phyloP scores from a whole-genome alignment of 495 filamentous ascomycete genomes.

The Aspergillus sparsus region DNA sequence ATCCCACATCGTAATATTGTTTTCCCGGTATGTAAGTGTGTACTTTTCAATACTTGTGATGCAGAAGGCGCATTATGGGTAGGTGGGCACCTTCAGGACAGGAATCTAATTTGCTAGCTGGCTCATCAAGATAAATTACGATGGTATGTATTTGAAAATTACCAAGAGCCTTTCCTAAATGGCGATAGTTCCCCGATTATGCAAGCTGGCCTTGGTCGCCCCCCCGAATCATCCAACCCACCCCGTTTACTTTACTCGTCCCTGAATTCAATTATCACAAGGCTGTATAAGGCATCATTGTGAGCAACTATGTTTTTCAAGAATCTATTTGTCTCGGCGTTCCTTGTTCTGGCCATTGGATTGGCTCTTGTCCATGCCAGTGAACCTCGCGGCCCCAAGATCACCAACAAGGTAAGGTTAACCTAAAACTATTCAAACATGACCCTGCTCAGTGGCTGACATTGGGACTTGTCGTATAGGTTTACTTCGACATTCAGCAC shows the following conservation, averaged over 20 bases:
- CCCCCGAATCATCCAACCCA: conserved; percentile 16
- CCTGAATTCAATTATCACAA: conserved; percentile 15
- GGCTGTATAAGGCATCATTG: conserved; percentile 15
- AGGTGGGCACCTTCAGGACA: too few relatives aligned
- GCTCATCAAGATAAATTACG: conserved; percentile 10
- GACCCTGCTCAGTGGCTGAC: neutral
- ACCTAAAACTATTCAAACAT: neutral
- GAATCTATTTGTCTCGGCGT: conserved; percentile 59
- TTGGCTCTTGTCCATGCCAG: conserved; percentile 67
- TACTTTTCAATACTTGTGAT: conserved; percentile 13
- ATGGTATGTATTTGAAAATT: neutral
- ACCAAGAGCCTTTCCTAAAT: conserved; percentile 9
- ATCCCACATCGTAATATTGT: conserved; percentile 39
- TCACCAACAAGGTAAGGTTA: conserved; percentile 79
- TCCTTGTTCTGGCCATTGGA: conserved; percentile 71
- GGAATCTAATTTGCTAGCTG: neutral
- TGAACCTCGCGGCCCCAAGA: conserved; percentile 87
- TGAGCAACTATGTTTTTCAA: conserved; percentile 52
- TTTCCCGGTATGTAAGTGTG: conserved; percentile 31
- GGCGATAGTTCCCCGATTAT: conserved; percentile 32
- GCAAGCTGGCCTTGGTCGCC: conserved; percentile 45
- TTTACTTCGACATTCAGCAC: conserved; percentile 94
- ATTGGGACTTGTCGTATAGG: conserved; percentile 40
- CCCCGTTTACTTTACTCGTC: conserved; percentile 18
- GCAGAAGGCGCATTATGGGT: neutral